A percentile compares a stretch with the other conserved stretches of the same genome.
Conservation (phyloP, 805 yeast genomes). For the Candida sanyiensis region DNA sequence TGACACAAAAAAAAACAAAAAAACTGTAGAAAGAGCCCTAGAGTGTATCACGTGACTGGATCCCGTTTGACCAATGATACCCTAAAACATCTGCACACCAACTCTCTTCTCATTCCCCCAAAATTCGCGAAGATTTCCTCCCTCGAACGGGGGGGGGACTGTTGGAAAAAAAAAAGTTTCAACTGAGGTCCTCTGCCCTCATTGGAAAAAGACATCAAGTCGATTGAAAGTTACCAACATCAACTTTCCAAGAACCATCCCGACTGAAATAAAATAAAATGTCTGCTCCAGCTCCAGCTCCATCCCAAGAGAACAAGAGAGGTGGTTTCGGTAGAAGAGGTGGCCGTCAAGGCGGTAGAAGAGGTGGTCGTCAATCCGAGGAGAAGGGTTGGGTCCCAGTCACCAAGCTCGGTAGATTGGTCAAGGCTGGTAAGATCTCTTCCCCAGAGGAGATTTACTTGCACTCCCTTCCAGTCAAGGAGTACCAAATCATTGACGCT, state of each 20-base stretch:
- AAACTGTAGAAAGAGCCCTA: no score
- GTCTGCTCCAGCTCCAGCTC: slow-evolving; percentile 35
- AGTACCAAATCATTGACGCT: slow-evolving; percentile 96
- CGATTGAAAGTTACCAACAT: slow-evolving; percentile 52
- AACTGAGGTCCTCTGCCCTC: background rate
- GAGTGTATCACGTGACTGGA: no score
- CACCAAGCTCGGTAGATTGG: slow-evolving; percentile 99
- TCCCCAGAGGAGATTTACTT: slow-evolving; percentile 97
- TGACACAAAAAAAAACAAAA: no score
- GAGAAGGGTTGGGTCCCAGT: slow-evolving; percentile 99
- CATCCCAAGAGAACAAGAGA: slow-evolving; percentile 36
- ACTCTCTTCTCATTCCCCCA: no score
- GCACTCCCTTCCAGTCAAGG: slow-evolving; percentile 99
- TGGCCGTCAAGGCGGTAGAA: slow-evolving; percentile 58
- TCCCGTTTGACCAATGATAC: no score
- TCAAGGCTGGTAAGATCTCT: slow-evolving; percentile 96
- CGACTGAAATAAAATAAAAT: slow-evolving; percentile 34
- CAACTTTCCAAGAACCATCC: slow-evolving; percentile 49
- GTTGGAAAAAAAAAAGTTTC: slow-evolving; percentile 4
- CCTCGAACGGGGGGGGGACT: background rate
- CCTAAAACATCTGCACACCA: no score
- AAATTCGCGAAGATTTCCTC: no score
- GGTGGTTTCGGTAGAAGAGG: slow-evolving; percentile 51
- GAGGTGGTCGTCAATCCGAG: slow-evolving; percentile 81
- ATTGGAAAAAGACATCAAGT: slow-evolving; percentile 22